Base-by-base conservation (phyloP, 805 yeast species). In the Wickerhamomyces pijperi region DNA sequence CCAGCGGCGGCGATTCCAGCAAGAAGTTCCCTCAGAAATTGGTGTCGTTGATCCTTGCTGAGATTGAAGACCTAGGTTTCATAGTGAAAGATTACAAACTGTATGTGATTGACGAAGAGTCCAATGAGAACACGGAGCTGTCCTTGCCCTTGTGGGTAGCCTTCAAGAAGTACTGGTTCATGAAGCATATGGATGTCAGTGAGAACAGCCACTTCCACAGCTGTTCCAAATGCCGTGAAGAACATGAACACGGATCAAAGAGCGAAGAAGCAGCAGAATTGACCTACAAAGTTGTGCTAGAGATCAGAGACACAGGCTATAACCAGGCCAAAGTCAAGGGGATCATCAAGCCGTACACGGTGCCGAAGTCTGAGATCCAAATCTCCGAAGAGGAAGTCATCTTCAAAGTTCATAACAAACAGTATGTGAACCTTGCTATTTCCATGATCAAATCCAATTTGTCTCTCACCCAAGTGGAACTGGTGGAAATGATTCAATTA, bases 391-490 rank as follows among this genome's bases (percentile, higher is more conserved):
- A 11, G 4, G 33, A 31, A 15, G 19, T 31, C 12, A 16, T 17
- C 5, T 31, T 31, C 19, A 16, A 31, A 20, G 52, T 79, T 3
- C 72, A 73, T 2, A 65, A 74, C 45, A 72, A 74, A 43, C 75
- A 69, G 36, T 41, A 64, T 3, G 70, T 78, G 4, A 63, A 76
- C 36, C 54, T 56, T 20, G 63, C 82, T 31, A 65, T 72, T n/a
- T 66, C 64, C 21, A 45, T 56, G 3, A 61, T 82, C 8, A 58
- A 63, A 15, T 53, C 60, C 1, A 75, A 74, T 1, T 65, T 65
- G 47, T 68, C 67, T 7, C 71, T 78, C 33, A 68, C 63, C 16
- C 58, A 80, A 13, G 52, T 75, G 6, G 85, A 80, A 46, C 61
- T 80, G 8, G 68, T 78, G 3, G 67, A 67, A 25, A 60, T 71